A percentile compares a stretch with the other conserved stretches of the same genome.
Evolutionary conservation across 2,329 filamentous ascomycete species (phyloP).

Genomic region (Colletotrichum tamarilloi): DNA sequence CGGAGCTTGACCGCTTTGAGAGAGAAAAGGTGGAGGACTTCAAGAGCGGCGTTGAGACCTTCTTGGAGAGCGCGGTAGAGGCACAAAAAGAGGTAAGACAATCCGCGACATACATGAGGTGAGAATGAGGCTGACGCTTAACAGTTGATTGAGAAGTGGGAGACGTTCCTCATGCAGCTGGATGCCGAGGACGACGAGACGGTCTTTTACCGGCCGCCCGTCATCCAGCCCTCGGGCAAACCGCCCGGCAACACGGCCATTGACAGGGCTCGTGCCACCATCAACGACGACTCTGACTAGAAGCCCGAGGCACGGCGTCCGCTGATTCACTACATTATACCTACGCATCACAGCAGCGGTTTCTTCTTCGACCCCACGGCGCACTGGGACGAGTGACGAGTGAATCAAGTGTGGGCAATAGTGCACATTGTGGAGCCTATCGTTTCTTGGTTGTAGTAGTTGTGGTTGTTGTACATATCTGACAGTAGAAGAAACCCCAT

Average conservation of each 20-base stretch:
- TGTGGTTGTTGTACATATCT: constrained; percentile 39
- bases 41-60: constrained; percentile 97
- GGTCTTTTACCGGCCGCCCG: constrained; percentile 72
- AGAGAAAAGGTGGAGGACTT: constrained; percentile 99
- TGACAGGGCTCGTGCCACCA: constrained; percentile 67
- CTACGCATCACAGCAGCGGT: constrained; percentile 16
- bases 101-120: not conserved
- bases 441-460: constrained; percentile 10
- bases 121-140: constrained; percentile 39
- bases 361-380: constrained; percentile 17
- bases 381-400: not conserved
- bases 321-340: constrained; percentile 12
- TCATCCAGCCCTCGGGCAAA: constrained; percentile 63
- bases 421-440: constrained; percentile 22
- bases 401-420: constrained; percentile 12
- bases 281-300: constrained; percentile 71
- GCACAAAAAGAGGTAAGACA: constrained; percentile 92
- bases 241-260: constrained; percentile 68
- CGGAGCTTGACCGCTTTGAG: constrained; percentile 93
- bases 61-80: constrained; percentile 95
- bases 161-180: constrained; percentile 96
- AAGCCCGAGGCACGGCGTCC: constrained; percentile 31
- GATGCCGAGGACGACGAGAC: constrained; percentile 91
- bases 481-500: constrained; percentile 33
- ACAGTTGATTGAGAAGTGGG: constrained; percentile 88